Conservation (phyloP, 495 filamentous ascomycete genomes). For the Lasiosphaeria ovina region DNA sequence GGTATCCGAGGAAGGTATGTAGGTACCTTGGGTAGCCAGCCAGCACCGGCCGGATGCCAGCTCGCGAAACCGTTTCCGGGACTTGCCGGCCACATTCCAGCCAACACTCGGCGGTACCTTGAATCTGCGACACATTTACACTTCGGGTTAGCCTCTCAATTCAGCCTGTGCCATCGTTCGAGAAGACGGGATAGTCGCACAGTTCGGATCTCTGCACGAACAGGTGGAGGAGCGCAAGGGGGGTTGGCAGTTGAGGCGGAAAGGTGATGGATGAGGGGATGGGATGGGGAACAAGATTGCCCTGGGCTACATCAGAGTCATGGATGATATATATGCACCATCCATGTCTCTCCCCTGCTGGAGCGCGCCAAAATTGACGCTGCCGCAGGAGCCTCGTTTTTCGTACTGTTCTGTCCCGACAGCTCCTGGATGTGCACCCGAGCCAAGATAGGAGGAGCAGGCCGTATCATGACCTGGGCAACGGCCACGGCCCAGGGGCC, state of each 20-base stretch:
- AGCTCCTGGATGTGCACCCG: neutral
- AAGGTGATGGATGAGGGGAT: neutral
- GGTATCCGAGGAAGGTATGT: too few species aligned
- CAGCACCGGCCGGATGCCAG: neutral
- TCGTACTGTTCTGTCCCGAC: neutral
- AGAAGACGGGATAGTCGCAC: conserved; percentile 6
- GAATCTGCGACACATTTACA: neutral
- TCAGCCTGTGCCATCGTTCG: neutral
- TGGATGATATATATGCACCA: neutral
- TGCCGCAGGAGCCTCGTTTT: neutral
- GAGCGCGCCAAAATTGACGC: neutral
- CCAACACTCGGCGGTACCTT: neutral
- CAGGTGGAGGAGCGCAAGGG: conserved; percentile 20
- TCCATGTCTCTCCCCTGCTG: conserved; percentile 2
- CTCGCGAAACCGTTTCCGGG: conserved; percentile 8
- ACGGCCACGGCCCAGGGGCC: too few species aligned
- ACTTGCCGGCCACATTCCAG: conserved; percentile 1
- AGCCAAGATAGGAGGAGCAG: too few species aligned
- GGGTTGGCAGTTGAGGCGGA: too few species aligned
- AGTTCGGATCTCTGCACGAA: conserved; percentile 27
- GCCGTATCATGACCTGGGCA: too few species aligned
- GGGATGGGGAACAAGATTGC: neutral
- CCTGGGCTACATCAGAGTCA: neutral
- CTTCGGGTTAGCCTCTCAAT: neutral
- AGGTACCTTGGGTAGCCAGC: neutral